These are phyloP conservation scores for Globisporangium yorkense DNA, from an alignment of 352 stramenopile species.

Conservation along the genomic window DNA sequence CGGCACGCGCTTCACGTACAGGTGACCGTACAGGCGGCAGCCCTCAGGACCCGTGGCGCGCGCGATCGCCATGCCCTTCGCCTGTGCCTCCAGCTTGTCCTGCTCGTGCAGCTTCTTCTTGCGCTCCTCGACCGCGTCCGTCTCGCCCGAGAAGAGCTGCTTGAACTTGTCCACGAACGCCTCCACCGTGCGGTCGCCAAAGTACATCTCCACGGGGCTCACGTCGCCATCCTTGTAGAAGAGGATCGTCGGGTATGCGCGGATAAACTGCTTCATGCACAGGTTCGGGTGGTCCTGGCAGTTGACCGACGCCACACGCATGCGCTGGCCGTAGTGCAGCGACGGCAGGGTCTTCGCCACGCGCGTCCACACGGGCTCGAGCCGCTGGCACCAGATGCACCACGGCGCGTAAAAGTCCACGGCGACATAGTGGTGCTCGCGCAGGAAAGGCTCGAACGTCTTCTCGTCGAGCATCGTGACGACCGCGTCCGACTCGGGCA, in stretches of 20 bases:
- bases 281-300: slow-evolving; percentile 91
- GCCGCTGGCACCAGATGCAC: slow-evolving; percentile 96
- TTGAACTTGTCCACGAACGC: slow-evolving; percentile 91
- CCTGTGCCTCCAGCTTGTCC: slow-evolving; percentile 82
- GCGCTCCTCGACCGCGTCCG: slow-evolving; percentile 59
- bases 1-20: slow-evolving; percentile 90
- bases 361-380: slow-evolving; percentile 95
- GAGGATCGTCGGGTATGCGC: slow-evolving; percentile 95
- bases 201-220: slow-evolving; percentile 93
- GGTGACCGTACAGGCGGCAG: slow-evolving; percentile 68
- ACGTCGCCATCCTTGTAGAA: slow-evolving; percentile 93
- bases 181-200: slow-evolving; percentile 91
- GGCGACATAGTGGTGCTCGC: slow-evolving; percentile 94
- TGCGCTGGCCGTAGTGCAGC: slow-evolving; percentile 77
- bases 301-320: slow-evolving; percentile 88
- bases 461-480: slow-evolving; percentile 74
- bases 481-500: slow-evolving; percentile 69
- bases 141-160: slow-evolving; percentile 72
- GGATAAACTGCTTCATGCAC: slow-evolving; percentile 94
- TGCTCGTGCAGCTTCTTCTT: slow-evolving; percentile 94
- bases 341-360: slow-evolving; percentile 89
- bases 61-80: slow-evolving; percentile 55
- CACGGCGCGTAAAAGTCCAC: slow-evolving; percentile 96
- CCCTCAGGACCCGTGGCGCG: slow-evolving; percentile 61
- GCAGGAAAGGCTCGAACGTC: slow-evolving; percentile 90